Percentiles rank a stretch among this genome's conserved stretches.
Evolutionary conservation across 345 rosid species (phyloP).

Genomic region (Hibiscus trionum): DNA sequence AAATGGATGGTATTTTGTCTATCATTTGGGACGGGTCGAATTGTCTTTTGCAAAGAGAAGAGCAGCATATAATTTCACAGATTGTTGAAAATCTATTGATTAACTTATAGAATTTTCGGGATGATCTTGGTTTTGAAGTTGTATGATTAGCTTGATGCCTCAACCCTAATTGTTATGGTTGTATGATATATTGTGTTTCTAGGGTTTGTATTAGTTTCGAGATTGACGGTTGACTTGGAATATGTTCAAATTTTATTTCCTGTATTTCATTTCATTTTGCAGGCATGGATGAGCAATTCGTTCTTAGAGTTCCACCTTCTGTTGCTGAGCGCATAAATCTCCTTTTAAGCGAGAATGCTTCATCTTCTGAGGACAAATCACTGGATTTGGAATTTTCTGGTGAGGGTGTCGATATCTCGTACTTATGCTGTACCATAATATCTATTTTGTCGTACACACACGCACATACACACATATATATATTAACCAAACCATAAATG

Average conservation of each 20-base stretch:
- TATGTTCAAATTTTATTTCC: neutral
- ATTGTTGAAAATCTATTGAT: neutral
- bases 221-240: conserved; percentile 1
- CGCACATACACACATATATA: neutral
- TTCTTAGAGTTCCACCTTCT: conserved; percentile 89
- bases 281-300: conserved; percentile 89
- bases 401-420: conserved; percentile 10
- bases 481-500: neutral
- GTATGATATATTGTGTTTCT: neutral
- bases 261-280: neutral
- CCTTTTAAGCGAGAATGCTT: conserved; percentile 58
- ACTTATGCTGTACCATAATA: neutral
- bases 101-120: neutral
- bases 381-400: conserved; percentile 83
- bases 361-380: conserved; percentile 69
- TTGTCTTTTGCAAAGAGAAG: neutral
- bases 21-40: neutral
- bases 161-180: neutral
- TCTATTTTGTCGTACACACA: neutral
- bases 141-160: neutral
- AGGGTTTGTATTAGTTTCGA: neutral
- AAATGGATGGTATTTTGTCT: neutral
- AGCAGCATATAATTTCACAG: neutral
- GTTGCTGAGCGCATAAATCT: conserved; percentile 71
- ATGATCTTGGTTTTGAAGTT: neutral